Evolutionary conservation across 805 yeast species (phyloP).

Genomic region (Jamesozyma gamospora): DNA sequence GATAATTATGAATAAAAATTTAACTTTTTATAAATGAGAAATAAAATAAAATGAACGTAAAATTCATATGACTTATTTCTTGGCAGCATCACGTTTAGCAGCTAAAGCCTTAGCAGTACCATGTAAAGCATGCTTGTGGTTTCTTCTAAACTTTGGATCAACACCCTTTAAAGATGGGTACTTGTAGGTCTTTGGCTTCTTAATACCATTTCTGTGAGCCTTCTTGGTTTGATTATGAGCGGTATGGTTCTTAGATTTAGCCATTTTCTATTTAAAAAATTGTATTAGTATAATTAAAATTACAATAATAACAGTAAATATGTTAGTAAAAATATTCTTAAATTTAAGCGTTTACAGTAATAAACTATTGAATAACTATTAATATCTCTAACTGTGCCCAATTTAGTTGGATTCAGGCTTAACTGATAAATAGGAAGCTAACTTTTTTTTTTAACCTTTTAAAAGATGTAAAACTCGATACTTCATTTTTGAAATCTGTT

Average conservation of each 20-base stretch:
- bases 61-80: conserved; percentile 3
- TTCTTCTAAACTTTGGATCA: conserved; percentile 98
- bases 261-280: conserved; percentile 43
- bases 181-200: conserved; percentile 97
- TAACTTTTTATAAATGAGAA: not conserved
- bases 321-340: conserved; percentile 1
- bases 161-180: conserved; percentile 98
- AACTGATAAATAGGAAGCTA: too few relatives aligned
- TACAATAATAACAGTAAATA: not conserved
- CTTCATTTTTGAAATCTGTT: too few relatives aligned
- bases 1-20: conserved; percentile 2
- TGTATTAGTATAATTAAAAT: too few relatives aligned
- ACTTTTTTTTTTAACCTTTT: too few relatives aligned
- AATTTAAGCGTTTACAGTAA: too few relatives aligned
- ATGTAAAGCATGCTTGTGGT: conserved; percentile 98
- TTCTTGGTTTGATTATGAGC: conserved; percentile 98
- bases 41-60: not conserved
- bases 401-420: too few relatives aligned
- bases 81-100: conserved; percentile 50
- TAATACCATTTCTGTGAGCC: conserved; percentile 99
- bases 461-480: too few relatives aligned
- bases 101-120: conserved; percentile 95
- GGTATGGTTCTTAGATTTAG: conserved; percentile 99
- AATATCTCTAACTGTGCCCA: not conserved
- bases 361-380: too few relatives aligned